Conservation (phyloP, 1,284 basidiomycete genomes). For the Microbotryomycetes sp. region DNA sequence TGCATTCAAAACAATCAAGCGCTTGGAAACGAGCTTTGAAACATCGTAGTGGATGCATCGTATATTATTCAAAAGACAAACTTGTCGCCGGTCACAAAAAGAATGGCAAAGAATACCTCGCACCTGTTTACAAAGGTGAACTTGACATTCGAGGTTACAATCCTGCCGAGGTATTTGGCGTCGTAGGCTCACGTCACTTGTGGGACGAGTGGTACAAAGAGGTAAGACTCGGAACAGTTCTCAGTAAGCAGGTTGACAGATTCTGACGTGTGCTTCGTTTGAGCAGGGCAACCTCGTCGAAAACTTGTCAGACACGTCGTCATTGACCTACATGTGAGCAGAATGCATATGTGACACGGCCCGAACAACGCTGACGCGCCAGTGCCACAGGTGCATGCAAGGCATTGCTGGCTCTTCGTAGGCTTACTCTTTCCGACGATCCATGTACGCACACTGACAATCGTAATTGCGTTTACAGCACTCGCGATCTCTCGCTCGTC, state of each 20-base stretch:
- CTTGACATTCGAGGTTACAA: constrained; percentile 34
- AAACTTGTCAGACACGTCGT: constrained; percentile 35
- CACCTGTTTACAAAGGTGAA: constrained; percentile 31
- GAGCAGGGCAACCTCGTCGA: constrained; percentile 36
- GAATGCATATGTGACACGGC: no score
- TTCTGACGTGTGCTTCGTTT: not conserved
- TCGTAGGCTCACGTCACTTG: constrained; percentile 35
- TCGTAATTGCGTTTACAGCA: constrained; percentile 11
- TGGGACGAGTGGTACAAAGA: constrained; percentile 37
- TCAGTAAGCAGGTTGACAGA: not conserved
- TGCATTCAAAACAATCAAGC: constrained; percentile 12
- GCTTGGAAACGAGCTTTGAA: constrained; percentile 28
- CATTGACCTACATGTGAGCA: constrained; percentile 37
- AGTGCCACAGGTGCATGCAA: constrained; percentile 29
- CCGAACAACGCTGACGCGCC: not conserved
- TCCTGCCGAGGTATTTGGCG: constrained; percentile 35
- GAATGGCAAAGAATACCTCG: constrained; percentile 10
- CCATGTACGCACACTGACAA: not conserved
- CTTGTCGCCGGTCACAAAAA: constrained; percentile 12
- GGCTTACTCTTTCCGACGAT: not conserved
- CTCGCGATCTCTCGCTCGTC: constrained; percentile 37
- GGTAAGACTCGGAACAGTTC: constrained; percentile 5
- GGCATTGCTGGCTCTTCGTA: constrained; percentile 33
- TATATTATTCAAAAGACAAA: constrained; percentile 28
- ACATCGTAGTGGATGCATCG: constrained; percentile 22